Conservation (phyloP, 2,329 filamentous ascomycete genomes). For the Hymenoscyphus salicellus region DNA sequence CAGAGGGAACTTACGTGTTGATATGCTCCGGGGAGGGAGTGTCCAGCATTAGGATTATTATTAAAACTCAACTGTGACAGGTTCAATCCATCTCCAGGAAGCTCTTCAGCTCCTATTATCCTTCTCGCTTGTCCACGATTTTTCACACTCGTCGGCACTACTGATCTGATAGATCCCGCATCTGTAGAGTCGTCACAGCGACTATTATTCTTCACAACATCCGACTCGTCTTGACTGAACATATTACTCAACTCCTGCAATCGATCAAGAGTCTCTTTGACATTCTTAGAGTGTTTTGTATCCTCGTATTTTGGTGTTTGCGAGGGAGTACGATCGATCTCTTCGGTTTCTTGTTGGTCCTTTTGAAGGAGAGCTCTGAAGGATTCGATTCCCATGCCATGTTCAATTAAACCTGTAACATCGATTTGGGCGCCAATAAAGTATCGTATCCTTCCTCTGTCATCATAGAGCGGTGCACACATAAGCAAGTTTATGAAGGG, state of each 20-base stretch:
- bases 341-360: slow-evolving; percentile 14
- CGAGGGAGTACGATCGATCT: neutral
- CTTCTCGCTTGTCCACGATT: slow-evolving; percentile 20
- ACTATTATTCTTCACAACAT: slow-evolving; percentile 56
- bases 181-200: slow-evolving; percentile 44
- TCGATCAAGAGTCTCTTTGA: slow-evolving; percentile 47
- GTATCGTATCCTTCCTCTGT: slow-evolving; percentile 57
- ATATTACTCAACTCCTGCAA: slow-evolving; percentile 65
- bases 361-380: slow-evolving; percentile 46
- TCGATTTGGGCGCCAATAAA: slow-evolving; percentile 65
- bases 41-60: slow-evolving; percentile 21
- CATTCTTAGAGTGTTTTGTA: slow-evolving; percentile 9
- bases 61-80: slow-evolving; percentile 17
- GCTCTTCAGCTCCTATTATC: slow-evolving; percentile 19
- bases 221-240: slow-evolving; percentile 64
- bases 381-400: slow-evolving; percentile 57
- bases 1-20: slow-evolving; percentile 38
- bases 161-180: slow-evolving; percentile 17
- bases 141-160: slow-evolving; percentile 16
- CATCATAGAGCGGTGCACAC: slow-evolving; percentile 60
- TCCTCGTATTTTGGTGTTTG: neutral
- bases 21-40: slow-evolving; percentile 41
- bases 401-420: slow-evolving; percentile 56
- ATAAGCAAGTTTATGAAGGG: slow-evolving; percentile 65
- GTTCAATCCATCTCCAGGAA: slow-evolving; percentile 9